phyloP scores from a whole-genome alignment of 139 green algal species.

The Chlamydomonas incerta region DNA sequence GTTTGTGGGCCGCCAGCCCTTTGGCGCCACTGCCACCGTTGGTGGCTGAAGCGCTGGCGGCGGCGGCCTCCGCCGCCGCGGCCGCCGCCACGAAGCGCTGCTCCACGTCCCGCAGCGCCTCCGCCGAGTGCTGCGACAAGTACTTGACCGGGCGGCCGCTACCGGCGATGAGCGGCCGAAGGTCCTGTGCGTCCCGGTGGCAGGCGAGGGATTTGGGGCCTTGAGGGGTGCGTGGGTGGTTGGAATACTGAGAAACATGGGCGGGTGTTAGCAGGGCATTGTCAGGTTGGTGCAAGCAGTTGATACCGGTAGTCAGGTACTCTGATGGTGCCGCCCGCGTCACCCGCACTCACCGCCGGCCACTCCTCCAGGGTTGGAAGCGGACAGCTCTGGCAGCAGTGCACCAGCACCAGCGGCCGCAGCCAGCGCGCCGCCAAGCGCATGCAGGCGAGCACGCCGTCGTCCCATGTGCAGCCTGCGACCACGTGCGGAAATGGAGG shows the following conservation, averaged over 20 bases:
- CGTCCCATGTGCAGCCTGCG: slow-evolving; percentile 38
- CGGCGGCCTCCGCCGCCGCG: neutral
- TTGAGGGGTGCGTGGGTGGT: too few species aligned
- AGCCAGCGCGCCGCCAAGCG: neutral
- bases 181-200: neutral
- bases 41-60: neutral
- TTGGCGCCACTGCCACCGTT: neutral
- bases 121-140: slow-evolving; percentile 16
- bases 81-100: neutral
- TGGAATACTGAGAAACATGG: too few species aligned
- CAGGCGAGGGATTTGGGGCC: too few species aligned
- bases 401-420: slow-evolving; percentile 33
- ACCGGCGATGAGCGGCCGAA: neutral
- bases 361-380: slow-evolving; percentile 23
- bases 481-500: too few species aligned
- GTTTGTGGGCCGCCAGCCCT: neutral
- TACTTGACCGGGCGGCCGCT: slow-evolving; percentile 9
- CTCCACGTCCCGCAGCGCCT: neutral
- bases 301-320: too few species aligned
- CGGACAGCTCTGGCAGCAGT: slow-evolving; percentile 24
- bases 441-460: slow-evolving; percentile 15
- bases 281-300: too few species aligned
- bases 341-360: neutral
- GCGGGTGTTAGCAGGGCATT: too few species aligned
- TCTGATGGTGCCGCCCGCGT: too few species aligned